A percentile compares a stretch with the other conserved stretches of the same genome.
These are phyloP conservation scores for Apophysomyces elegans DNA, from an alignment of 371 early-diverging fungal genomes.

Conservation along the genomic window DNA sequence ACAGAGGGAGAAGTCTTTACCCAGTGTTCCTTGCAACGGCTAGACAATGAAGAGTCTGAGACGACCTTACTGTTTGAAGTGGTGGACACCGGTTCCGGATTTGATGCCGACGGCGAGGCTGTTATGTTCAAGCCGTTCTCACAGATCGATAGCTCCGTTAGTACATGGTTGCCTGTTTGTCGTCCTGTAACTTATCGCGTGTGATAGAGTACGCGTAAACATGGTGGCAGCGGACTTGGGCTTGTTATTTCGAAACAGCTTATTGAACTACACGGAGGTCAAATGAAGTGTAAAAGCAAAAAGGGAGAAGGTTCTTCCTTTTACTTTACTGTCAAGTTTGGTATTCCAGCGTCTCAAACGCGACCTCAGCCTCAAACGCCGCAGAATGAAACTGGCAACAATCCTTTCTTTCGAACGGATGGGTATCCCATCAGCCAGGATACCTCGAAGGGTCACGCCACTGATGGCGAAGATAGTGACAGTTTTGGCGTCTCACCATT, in stretches of 20 bases:
- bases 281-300: constrained; percentile 59
- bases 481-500: constrained; percentile 27
- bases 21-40: constrained; percentile 51
- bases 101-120: constrained; percentile 62
- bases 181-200: not conserved
- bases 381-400: constrained; percentile 43
- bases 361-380: constrained; percentile 62
- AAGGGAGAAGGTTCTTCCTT: constrained; percentile 68
- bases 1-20: constrained; percentile 66
- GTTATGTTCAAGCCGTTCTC: constrained; percentile 75
- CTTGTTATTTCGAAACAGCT: constrained; percentile 64
- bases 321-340: constrained; percentile 62
- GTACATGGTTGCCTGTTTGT: not conserved
- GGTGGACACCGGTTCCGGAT: constrained; percentile 68
- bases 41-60: constrained; percentile 29
- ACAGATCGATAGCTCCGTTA: constrained; percentile 66
- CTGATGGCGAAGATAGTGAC: not conserved
- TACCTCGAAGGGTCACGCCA: not conserved
- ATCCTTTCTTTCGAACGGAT: constrained; percentile 53
- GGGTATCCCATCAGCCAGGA: constrained; percentile 30
- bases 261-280: constrained; percentile 67
- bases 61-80: constrained; percentile 64
- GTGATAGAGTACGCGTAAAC: constrained; percentile 59
- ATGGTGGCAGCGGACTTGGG: constrained; percentile 71
- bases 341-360: constrained; percentile 51